phyloP scores from a whole-genome alignment of 78 protist species.

The Dictyostelium capitatum region DNA sequence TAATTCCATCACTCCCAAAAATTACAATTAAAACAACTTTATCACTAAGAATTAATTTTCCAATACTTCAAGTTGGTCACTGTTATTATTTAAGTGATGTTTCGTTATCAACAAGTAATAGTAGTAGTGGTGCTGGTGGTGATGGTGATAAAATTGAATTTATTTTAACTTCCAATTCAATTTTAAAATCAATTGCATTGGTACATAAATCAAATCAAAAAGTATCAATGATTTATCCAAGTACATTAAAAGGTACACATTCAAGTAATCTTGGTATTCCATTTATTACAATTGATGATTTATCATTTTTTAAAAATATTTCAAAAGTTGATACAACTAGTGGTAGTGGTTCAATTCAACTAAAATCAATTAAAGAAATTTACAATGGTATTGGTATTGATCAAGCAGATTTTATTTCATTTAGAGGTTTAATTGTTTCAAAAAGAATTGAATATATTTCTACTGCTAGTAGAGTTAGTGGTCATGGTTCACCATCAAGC shows the following conservation, averaged over 20 bases:
- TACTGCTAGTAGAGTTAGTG: neutral
- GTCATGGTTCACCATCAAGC: too few species aligned
- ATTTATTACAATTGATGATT: neutral
- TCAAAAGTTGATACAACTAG: conserved; percentile 3
- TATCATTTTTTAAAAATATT: neutral
- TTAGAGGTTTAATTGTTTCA: conserved; percentile 22
- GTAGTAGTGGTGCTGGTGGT: neutral
- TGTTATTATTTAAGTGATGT: conserved; percentile 21
- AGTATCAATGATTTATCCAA: neutral
- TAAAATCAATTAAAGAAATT: neutral
- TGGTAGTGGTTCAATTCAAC: neutral
- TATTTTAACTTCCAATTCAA: conserved; percentile 3
- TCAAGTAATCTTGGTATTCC: neutral
- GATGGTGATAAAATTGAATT: neutral
- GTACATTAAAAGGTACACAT: neutral
- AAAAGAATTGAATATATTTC: neutral
- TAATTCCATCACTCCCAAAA: conserved; percentile 1
- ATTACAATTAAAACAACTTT: neutral
- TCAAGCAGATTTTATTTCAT: neutral
- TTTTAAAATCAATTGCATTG: conserved; percentile 4
- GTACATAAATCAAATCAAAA: neutral
- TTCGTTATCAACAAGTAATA: neutral
- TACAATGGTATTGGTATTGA: neutral
- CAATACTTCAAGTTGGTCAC: conserved; percentile 15
- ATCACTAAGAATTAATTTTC: conserved; percentile 2